Evolutionary conservation across 108 stramenopile genomes (phyloP).

Genomic region (Skeletonema costatum): DNA sequence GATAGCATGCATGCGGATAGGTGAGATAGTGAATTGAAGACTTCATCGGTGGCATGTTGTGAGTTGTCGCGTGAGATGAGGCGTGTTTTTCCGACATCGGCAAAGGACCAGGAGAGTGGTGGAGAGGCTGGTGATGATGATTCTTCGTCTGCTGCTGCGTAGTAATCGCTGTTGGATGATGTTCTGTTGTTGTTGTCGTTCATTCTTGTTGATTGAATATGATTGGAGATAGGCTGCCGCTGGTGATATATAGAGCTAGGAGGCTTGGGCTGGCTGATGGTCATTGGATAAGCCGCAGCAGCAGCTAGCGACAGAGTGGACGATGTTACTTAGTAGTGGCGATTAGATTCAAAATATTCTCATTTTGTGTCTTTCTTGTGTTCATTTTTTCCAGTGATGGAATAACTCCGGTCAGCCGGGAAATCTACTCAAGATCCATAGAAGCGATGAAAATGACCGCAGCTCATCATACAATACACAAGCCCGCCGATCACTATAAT

Average conservation of each 20-base stretch:
- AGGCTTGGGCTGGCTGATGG: no score
- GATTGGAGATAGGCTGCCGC: no score
- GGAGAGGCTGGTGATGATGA: not conserved
- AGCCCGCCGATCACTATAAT: not conserved
- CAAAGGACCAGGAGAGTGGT: constrained; percentile 31
- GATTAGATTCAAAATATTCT: no score
- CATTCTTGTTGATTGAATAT: no score
- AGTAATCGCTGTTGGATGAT: not conserved
- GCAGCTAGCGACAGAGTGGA: no score
- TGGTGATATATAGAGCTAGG: no score
- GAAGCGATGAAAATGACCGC: not conserved
- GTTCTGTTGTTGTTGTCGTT: not conserved
- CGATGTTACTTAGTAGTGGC: no score
- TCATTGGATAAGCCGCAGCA: no score
- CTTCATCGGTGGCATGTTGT: constrained; percentile 74
- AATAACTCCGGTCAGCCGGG: no score
- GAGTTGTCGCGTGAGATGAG: constrained; percentile 61
- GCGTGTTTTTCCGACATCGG: constrained; percentile 27
- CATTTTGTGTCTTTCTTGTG: no score
- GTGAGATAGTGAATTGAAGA: constrained; percentile 74
- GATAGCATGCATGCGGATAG: constrained; percentile 65
- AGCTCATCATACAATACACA: no score
- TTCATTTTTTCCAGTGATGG: no score
- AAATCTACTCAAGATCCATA: not conserved
- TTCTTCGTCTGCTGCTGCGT: not conserved